Base-by-base conservation (phyloP, 176 grass and related monocot genomes). In the Carex scoparia region DNA sequence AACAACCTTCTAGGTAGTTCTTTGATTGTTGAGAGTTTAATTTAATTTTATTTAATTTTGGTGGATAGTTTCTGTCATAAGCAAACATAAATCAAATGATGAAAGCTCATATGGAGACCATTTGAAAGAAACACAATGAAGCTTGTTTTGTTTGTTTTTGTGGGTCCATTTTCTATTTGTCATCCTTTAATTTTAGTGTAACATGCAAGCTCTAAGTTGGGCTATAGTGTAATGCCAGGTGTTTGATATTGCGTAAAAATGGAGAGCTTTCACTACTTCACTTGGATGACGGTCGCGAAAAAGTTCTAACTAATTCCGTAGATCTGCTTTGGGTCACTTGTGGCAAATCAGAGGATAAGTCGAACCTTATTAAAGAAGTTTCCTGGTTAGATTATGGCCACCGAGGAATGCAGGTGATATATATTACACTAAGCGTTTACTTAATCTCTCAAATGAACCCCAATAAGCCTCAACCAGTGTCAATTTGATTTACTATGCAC, bases 301-400 rank as follows among this genome's bases (percentile, higher is more conserved):
- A 92, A 81, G 63, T 91, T 74, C 87, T 98, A 44, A 95, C 96
- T 89, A 92, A 90, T 87, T 95, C 96, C 57, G 85, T 98, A 80
- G 96, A 98, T 87, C 83, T 98, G 12, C 91, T 98, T 85, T 98
- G 96, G 96, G 96, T 98, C 16, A 95, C 91, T 30, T 89, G 96
- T 89, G 92, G 86, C 49, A 93, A 98, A 58, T 87, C 66, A 30
- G 96, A 98, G 82, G 91, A 98, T 84, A 98, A 90, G 88, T 84
- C 62, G 38, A 98, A 93, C 86, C 93, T 98, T 89, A 95, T 98
- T 42, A 92, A 98, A 91, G 96, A 98, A 87, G 96, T 98, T 87
- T 98, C 96, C 13, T 98, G 96, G 96, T 88, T 98, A 89, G 96
- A 98, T 86, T 98, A 98, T 85, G 96, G 96, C 23, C 90, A 98